Base-by-base conservation (phyloP, 352 stramenopile species). In the Hyphochytrium catenoides region DNA sequence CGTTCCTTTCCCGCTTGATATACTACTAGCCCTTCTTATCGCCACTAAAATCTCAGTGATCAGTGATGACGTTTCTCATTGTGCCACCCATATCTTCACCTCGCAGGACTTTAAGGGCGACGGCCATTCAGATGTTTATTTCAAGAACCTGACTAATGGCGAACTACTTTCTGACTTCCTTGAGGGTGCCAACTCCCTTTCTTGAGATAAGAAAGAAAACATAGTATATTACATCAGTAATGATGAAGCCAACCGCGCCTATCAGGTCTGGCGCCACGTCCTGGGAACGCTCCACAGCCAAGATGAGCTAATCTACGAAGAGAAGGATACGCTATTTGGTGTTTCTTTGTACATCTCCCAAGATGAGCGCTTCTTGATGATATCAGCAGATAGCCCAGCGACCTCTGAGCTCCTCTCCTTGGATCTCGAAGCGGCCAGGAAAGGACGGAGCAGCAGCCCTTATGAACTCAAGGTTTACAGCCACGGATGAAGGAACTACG, bases 141-240 rank as follows among this genome's bases (percentile, higher is more conserved):
- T n/a, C n/a, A n/a, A n/a, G n/a, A n/a, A n/a, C n/a, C n/a, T n/a
- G n/a, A n/a, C n/a, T n/a, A n/a, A n/a, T n/a, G n/a, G n/a, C n/a
- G n/a, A n/a, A n/a, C n/a, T n/a, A n/a, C n/a, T n/a, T n/a, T n/a
- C n/a, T n/a, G n/a, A n/a, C n/a, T n/a, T n/a, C n/a, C n/a, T n/a
- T n/a, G n/a, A n/a, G n/a, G n/a, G n/a, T n/a, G n/a, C n/a, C n/a
- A n/a, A n/a, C n/a, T n/a, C n/a, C n/a, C n/a, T n/a, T n/a, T n/a
- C n/a, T n/a, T n/a, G n/a, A n/a, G n/a, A n/a, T n/a, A n/a, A n/a
- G n/a, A n/a, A n/a, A n/a, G n/a, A 69, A 23, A 46, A 54, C 25
- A 77, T 72, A n/a, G 31, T 96, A 12, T 97, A 90, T 54, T 97
- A 95, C 57, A 57, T 66, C 8, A 93, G 73, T 20, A 58, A 85